Base-by-base conservation (phyloP, 805 yeast species). In the Ascoidea asiatica region DNA sequence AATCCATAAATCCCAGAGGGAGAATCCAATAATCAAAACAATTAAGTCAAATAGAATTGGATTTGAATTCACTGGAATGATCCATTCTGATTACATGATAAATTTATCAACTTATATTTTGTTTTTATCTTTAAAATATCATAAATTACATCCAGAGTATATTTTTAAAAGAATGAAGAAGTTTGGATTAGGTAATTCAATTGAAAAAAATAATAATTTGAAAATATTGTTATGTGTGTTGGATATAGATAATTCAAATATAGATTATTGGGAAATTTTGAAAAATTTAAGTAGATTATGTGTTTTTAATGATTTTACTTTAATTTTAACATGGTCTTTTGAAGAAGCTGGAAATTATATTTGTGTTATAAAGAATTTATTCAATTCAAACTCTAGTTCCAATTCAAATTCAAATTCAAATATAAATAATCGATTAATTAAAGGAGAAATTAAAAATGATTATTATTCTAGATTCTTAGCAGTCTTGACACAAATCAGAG, bases 71-170 rank as follows among this genome's bases (percentile, higher is more conserved):
- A 79, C 49, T 57, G 60, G 43, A 65, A 69, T 5, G 48, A 67
- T 62, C 51, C 70, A 60, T 55, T 82, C 65, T 52, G 94, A 84
- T 56, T 84, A 83, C 58, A 66, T 79, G 42, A 70, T 83, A 15
- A 77, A 73, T 46, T 64, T 78, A 23, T 60, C 72, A 57, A 59
- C 75, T 56, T 72, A 72, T 46, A 71, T 81, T 1, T 52, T 84
- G 0, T 81, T 82, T 50, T 64, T 84, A 3, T 76, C 86, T 1
- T 58, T 84, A 41, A 79, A 80, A 43, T 84, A 83, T 56, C 87
- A 81, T 55, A 82, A 81, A 57, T 62, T 84, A 37, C 81, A 79
- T 50, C 87, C 89, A 0, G 90, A 82, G 52, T 83, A 84, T 52
- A 69, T 84, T 3, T 72, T 74, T 60, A 74, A 73, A 48, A 66